Base-by-base conservation (phyloP, 2,329 filamentous ascomycete species). In the Cladorrhinum sp. region DNA sequence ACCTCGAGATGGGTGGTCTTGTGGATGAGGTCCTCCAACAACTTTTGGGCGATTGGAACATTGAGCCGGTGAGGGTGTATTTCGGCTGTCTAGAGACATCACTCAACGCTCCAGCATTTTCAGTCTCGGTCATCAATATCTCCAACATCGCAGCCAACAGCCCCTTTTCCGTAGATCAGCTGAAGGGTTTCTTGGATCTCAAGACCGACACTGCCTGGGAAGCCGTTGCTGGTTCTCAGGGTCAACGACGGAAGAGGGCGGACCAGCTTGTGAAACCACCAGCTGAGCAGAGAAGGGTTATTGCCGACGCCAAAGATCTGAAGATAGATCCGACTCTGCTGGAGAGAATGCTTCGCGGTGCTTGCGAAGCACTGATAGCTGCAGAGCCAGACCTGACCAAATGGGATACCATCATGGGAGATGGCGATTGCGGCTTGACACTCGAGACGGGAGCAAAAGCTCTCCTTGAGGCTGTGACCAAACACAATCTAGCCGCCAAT, bases 61-160 rank as follows among this genome's bases (percentile, higher is more conserved):
- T 84, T 3, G 71, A 74, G 51, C 82, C 82, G 0, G 77, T 78
- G 2, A 78, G 88, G 27, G 80, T 89, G 55, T 79, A 84, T 55
- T 76, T 80, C 0, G 88, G 88, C 1, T 86, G 84, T 25, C 81
- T 87, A 59, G 89, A 90, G 80, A 90, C 88, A 0, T 89, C 86
- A 16, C 79, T 91, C 67, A 90, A 91, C 65, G 88, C 86, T 0
- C 81, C 87, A 0, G 88, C 87, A 0, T 91, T 91, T 69, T 88
- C 85, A 13, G 80, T 91, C 5, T 88, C 86, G 2, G 67, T 91
- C 53, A 75, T 89, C 67, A 89, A 87, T 70, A 70, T 86, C 41
- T 79, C 80, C 0, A 78, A 76, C 0, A 77, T 79, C 0, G 77
- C 81, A 0, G 68, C 68, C 53, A 75, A 75, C 61, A 79, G 76